A percentile compares a stretch with the other conserved stretches of the same genome.
phyloP scores from a whole-genome alignment of 2,329 filamentous ascomycete genomes.

The Alternaria dauci region DNA sequence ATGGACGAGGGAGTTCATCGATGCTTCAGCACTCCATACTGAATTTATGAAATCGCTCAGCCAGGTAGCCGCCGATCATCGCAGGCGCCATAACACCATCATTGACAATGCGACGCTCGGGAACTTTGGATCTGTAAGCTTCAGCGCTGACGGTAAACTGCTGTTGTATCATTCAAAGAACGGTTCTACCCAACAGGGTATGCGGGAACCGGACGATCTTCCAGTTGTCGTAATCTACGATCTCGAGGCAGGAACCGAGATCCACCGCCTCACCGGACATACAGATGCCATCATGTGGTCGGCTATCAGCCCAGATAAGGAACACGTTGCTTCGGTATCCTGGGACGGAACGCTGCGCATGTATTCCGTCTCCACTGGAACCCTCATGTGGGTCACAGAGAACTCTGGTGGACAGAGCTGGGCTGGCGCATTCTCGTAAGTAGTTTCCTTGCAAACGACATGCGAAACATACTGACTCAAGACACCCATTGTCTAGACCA shows the following conservation, averaged over 20 bases:
- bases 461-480: background rate
- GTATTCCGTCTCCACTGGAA: conserved; percentile 29
- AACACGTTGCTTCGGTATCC: conserved; percentile 35
- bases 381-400: conserved; percentile 29
- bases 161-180: conserved; percentile 30
- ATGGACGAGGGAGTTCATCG: conserved; percentile 38
- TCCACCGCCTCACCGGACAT: conserved; percentile 32
- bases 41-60: conserved; percentile 31
- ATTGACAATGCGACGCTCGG: conserved; percentile 26
- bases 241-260: conserved; percentile 20
- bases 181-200: conserved; percentile 18
- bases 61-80: conserved; percentile 30
- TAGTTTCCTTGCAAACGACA: background rate
- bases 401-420: conserved; percentile 31
- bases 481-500: background rate
- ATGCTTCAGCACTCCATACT: conserved; percentile 27
- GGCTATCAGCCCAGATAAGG: conserved; percentile 33
- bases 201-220: conserved; percentile 12
- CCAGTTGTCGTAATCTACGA: conserved; percentile 35
- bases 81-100: conserved; percentile 31
- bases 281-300: conserved; percentile 41
- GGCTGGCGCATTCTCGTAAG: conserved; percentile 35
- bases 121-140: conserved; percentile 22
- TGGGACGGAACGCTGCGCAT: conserved; percentile 43
- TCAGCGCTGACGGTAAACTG: conserved; percentile 31